Evolutionary conservation across 116 monocot species (phyloP).

Genomic region (Trichopus zeylanicus): DNA sequence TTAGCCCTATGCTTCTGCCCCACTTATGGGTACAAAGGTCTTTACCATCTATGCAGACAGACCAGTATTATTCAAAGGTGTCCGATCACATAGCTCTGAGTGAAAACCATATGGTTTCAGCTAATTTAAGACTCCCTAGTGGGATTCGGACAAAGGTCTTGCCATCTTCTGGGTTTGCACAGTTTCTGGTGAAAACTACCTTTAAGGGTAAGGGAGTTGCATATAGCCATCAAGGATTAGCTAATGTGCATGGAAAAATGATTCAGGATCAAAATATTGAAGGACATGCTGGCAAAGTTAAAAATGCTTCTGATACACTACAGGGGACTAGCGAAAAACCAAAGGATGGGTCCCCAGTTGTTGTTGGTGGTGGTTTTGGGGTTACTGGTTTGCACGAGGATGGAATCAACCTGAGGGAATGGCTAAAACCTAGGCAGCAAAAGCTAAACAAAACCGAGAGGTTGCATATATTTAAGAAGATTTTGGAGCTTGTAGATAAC

Average conservation of each 20-base stretch:
- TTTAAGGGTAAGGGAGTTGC: conserved; percentile 65
- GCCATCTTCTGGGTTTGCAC: conserved; percentile 37
- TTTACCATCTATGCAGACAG: conserved; percentile 3
- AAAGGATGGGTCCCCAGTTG: conserved; percentile 18
- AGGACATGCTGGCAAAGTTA: conserved; percentile 9
- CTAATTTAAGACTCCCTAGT: conserved; percentile 8
- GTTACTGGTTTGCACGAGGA: conserved; percentile 7
- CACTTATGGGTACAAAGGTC: conserved; percentile 13
- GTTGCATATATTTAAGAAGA: conserved; percentile 65
- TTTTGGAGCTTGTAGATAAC: conserved; percentile 71
- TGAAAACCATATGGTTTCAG: conserved; percentile 9
- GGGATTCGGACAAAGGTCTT: conserved; percentile 37
- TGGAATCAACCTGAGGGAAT: conserved; percentile 60
- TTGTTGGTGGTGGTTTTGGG: conserved; percentile 16
- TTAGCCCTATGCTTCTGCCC: conserved; percentile 11
- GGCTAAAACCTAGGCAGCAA: conserved; percentile 28
- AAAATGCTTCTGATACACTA: conserved; percentile 5
- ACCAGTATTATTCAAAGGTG: conserved; percentile 12
- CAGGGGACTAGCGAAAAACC: conserved; percentile 12
- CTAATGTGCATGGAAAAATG: conserved; percentile 6
- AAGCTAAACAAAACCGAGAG: conserved; percentile 47
- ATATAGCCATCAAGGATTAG: conserved; percentile 21
- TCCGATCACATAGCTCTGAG: conserved; percentile 13
- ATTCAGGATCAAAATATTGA: conserved; percentile 10
- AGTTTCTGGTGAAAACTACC: conserved; percentile 33